phyloP scores from a whole-genome alignment of 1,139 yeast species.

The Petasospora rhodanensis region DNA sequence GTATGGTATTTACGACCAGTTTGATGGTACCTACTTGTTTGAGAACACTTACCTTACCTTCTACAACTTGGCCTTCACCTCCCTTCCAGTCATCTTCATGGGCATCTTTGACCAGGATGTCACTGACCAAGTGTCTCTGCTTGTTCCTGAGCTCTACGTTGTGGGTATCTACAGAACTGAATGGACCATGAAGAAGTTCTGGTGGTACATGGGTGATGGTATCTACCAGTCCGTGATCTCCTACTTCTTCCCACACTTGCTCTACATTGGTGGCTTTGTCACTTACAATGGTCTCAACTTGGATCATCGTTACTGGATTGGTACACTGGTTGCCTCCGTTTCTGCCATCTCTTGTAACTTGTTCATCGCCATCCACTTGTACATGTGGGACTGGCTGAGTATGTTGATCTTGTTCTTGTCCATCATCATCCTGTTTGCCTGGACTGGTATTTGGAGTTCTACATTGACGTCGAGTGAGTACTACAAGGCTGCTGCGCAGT shows the following conservation, averaged over 20 bases:
- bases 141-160: constrained; percentile 85
- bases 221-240: constrained; percentile 80
- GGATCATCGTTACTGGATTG: constrained; percentile 85
- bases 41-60: constrained; percentile 92
- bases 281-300: constrained; percentile 58
- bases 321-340: constrained; percentile 73
- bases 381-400: constrained; percentile 93
- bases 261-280: constrained; percentile 53
- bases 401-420: constrained; percentile 58
- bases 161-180: constrained; percentile 80
- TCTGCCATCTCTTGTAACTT: constrained; percentile 76
- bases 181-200: constrained; percentile 76
- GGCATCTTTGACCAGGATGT: constrained; percentile 96
- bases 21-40: constrained; percentile 87
- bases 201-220: constrained; percentile 85
- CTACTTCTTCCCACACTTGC: constrained; percentile 80
- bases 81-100: constrained; percentile 85
- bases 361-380: constrained; percentile 76
- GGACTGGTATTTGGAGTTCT: constrained; percentile 92
- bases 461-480: constrained; percentile 57
- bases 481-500: constrained; percentile 68
- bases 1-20: constrained; percentile 83
- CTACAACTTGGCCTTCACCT: constrained; percentile 91
- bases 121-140: constrained; percentile 67
- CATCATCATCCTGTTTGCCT: constrained; percentile 62